Percentiles rank a stretch among this genome's conserved stretches.
phyloP scores from a whole-genome alignment of 139 green algal genomes.

The Choricystis sp. region DNA sequence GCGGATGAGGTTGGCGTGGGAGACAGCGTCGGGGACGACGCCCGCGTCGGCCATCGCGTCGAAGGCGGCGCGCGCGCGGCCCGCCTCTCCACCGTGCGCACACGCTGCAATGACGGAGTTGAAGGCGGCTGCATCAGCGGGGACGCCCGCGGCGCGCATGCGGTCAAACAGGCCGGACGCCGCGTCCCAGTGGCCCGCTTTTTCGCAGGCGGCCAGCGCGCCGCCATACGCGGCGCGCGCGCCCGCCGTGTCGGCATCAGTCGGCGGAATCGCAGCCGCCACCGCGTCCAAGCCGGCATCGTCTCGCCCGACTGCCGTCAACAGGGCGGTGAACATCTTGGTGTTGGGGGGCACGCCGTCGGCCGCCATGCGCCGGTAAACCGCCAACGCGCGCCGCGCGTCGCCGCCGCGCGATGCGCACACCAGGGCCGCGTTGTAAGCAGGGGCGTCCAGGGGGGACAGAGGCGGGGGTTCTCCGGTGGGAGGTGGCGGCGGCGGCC shows the following conservation, averaged over 20 bases:
- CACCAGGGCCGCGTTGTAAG: constrained; percentile 68
- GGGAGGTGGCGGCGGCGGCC: constrained; percentile 39
- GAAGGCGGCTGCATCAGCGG: constrained; percentile 69
- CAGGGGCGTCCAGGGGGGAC: constrained; percentile 58
- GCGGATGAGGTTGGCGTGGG: constrained; percentile 68
- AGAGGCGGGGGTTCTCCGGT: constrained; percentile 64
- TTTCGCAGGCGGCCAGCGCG: constrained; percentile 16
- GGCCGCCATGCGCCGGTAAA: constrained; percentile 66
- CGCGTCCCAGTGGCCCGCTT: constrained; percentile 59
- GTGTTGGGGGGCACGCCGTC: constrained; percentile 49
- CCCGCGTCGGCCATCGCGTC: constrained; percentile 28
- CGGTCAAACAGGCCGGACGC: constrained; percentile 64
- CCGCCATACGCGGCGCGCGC: constrained; percentile 29
- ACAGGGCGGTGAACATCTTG: constrained; percentile 73
- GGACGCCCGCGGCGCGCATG: constrained; percentile 55
- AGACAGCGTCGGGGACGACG: constrained; percentile 68
- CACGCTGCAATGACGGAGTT: constrained; percentile 69
- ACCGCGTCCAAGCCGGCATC: constrained; percentile 34
- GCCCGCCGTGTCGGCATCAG: constrained; percentile 23
- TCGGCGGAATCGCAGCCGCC: neutral
- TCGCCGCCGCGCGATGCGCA: constrained; percentile 28
- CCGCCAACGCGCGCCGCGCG: constrained; percentile 35
- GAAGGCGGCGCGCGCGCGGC: constrained; percentile 33
- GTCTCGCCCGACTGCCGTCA: constrained; percentile 57
- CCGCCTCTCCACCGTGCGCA: constrained; percentile 23